Evolutionary conservation across 306 rosid species (phyloP).

Genomic region (Malus fusca): DNA sequence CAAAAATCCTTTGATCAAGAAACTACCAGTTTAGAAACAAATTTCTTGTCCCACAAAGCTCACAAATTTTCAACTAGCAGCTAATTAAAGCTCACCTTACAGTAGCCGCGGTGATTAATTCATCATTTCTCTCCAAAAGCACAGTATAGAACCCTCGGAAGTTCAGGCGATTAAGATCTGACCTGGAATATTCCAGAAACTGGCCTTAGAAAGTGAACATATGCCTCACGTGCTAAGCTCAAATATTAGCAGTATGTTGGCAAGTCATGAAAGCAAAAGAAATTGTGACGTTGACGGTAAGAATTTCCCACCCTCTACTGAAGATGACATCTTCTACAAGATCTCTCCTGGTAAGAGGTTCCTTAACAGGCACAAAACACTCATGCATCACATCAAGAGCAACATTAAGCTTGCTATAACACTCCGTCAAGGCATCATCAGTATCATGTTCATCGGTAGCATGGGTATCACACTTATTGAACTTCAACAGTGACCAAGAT

Average conservation of each 20-base stretch:
- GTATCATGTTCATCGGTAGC: conserved; percentile 7
- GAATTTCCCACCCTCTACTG: conserved; percentile 53
- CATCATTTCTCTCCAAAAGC: conserved; percentile 67
- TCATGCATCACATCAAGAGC: conserved; percentile 83
- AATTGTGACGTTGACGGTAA: conserved; percentile 9
- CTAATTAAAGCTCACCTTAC: conserved; percentile 47
- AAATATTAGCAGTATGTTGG: not conserved
- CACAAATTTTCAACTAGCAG: not conserved
- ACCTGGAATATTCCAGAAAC: conserved; percentile 36
- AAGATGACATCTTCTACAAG: conserved; percentile 63
- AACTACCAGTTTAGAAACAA: conserved; percentile 6
- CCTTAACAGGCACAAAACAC: conserved; percentile 81
- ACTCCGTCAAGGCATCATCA: conserved; percentile 33
- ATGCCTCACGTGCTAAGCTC: not conserved
- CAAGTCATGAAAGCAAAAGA: not conserved
- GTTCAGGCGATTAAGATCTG: conserved; percentile 68
- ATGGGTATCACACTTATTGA: conserved; percentile 16
- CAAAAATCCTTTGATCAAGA: conserved; percentile 49
- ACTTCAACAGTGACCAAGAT: conserved; percentile 70
- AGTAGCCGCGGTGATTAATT: conserved; percentile 67
- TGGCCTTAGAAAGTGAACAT: not conserved
- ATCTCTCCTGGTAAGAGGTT: conserved; percentile 47
- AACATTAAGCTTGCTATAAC: conserved; percentile 57
- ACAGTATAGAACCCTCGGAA: conserved; percentile 75
- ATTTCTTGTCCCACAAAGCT: conserved; percentile 1